phyloP scores from a whole-genome alignment of 371 early-diverging fungal genomes.

The Mucor piriformis region DNA sequence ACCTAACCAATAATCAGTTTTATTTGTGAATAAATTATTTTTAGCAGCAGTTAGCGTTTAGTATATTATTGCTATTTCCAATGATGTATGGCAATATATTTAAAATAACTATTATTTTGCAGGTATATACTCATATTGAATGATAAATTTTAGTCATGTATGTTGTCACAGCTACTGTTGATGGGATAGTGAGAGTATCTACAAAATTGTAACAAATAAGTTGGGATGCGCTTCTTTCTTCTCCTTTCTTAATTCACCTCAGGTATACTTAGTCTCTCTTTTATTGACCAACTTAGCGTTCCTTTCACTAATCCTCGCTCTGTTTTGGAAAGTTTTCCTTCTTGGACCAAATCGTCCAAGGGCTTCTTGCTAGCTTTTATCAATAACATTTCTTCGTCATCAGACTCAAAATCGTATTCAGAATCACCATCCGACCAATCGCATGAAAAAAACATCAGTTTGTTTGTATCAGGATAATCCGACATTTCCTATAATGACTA shows the following conservation, averaged over 20 bases:
- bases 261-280: slow-evolving; percentile 24
- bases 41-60: no score
- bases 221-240: no score
- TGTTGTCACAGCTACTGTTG: no score
- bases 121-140: no score
- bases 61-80: no score
- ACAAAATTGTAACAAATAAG: no score
- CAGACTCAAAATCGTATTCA: background rate
- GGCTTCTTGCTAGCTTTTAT: slow-evolving; percentile 32
- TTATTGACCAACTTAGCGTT: slow-evolving; percentile 44
- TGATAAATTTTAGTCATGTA: no score
- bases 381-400: slow-evolving; percentile 31
- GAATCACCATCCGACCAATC: slow-evolving; percentile 4
- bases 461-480: slow-evolving; percentile 43
- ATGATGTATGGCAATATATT: no score
- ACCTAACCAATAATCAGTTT: slow-evolving; percentile 6
- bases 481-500: slow-evolving; percentile 35
- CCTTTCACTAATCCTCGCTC: slow-evolving; percentile 12
- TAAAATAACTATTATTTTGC: no score
- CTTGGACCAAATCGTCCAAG: slow-evolving; percentile 34
- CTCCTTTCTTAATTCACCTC: slow-evolving; percentile 22
- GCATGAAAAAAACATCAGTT: slow-evolving; percentile 40
- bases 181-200: no score
- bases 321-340: slow-evolving; percentile 30
- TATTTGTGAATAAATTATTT: no score